Base-by-base conservation (phyloP, 805 yeast genomes). In the Zygoascus bituminiphila region DNA sequence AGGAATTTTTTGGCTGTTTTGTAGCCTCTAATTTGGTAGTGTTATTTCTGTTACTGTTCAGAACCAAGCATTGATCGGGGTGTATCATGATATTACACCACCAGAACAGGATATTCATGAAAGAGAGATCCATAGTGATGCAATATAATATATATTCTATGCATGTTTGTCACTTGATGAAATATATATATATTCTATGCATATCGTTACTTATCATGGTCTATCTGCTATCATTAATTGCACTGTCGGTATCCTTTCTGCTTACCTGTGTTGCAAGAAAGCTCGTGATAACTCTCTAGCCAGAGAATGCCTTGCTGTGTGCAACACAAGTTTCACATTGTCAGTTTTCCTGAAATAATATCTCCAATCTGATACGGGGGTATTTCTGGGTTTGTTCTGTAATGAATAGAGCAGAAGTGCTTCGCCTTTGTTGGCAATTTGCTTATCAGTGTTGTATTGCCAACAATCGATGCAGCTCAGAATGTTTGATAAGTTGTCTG, bases 241-340 rank as follows among this genome's bases (percentile, higher is more conserved):
- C 8, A 22, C 15, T 23, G 8, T 20, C 23, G n/a, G 15, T 39
- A 8, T 9, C n/a, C 12, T n/a, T 39, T 21, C 20, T 20, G 15
- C 12, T 26, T 33, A 45, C 14, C n/a, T 17, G 15, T 46, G 33
- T 4, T 29, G 21, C 38, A 47, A 33, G 41, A 23, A 47, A 26
- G 61, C 61, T 15, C 59, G 42, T 12, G 63, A 54, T 14, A 58
- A 40, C 38, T 57, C 60, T 17, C 39, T 44, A 12, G 61, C 56
- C 19, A 60, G 45, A 7, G 35, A 15, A 4, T 45, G 45, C 25
- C 62, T 41, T 4, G 47, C 57, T 9, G 41, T 17, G 15, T 38
- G 42, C 25, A 58, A 25, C 7, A 59, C 44, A 20, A 52, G 40
- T 5, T 42, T 33, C 14, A 56, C 58, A 20, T 47, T 23, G 33